These are phyloP conservation scores for Globisporangium cystogenes DNA, from an alignment of 352 stramenopile species.

Conservation along the genomic window DNA sequence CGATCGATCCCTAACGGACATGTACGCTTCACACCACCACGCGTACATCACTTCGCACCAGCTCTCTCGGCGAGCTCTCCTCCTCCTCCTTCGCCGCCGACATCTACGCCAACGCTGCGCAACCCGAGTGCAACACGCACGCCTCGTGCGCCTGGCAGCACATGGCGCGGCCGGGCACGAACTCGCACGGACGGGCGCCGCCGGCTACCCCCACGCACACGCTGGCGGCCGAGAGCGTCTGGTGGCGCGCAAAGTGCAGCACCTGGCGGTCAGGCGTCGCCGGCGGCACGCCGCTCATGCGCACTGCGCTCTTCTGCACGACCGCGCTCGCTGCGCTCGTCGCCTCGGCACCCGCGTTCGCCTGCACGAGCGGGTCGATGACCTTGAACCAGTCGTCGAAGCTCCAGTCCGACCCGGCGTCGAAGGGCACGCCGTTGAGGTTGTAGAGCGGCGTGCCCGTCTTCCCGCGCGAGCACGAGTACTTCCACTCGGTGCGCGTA, in stretches of 20 bases:
- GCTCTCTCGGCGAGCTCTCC: too few relatives aligned
- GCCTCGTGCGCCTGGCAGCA: slow-evolving; percentile 66
- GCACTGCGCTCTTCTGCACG: slow-evolving; percentile 13
- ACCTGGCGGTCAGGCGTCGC: slow-evolving; percentile 47
- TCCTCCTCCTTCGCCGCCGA: too few relatives aligned
- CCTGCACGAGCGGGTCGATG: slow-evolving; percentile 33
- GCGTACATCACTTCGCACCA: too few relatives aligned
- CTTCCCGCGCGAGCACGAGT: slow-evolving; percentile 67
- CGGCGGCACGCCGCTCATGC: slow-evolving; percentile 35
- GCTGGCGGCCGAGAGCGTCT: slow-evolving; percentile 27
- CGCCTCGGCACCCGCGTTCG: slow-evolving; percentile 17
- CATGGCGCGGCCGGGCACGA: slow-evolving; percentile 56
- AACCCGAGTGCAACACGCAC: slow-evolving; percentile 58
- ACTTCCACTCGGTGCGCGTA: slow-evolving; percentile 71
- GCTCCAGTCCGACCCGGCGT: slow-evolving; percentile 36
- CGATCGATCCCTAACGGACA: too few relatives aligned
- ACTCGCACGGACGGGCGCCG: slow-evolving; percentile 58
- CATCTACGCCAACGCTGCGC: slow-evolving; percentile 29
- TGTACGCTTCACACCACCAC: too few relatives aligned
- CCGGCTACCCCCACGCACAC: slow-evolving; percentile 26
- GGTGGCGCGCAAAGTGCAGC: slow-evolving; percentile 32
- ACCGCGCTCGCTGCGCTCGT: neutral
- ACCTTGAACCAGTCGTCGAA: slow-evolving; percentile 56
- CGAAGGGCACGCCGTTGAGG: slow-evolving; percentile 71
- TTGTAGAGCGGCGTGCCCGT: slow-evolving; percentile 76